phyloP scores from a whole-genome alignment of 306 rosid species.

The Trifolium fragiferum region DNA sequence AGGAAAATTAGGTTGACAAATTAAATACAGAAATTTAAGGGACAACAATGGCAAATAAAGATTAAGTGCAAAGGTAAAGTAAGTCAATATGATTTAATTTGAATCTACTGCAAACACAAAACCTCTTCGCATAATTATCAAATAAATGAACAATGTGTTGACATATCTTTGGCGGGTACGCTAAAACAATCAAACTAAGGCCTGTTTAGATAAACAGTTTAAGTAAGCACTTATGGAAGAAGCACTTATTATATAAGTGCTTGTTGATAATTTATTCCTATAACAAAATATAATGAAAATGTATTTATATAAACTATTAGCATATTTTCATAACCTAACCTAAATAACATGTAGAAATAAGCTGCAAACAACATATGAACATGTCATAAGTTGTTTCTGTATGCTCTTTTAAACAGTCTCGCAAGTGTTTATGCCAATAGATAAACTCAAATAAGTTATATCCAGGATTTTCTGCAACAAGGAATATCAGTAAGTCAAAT shows the following conservation, averaged over 20 bases:
- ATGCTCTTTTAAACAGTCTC: neutral
- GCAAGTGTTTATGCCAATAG: neutral
- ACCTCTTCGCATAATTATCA: neutral
- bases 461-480: conserved; percentile 18
- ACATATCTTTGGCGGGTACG: neutral
- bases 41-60: conserved; percentile 17
- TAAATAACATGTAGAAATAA: too few species aligned
- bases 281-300: too few species aligned
- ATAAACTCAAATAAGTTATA: too few species aligned
- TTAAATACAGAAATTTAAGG: conserved; percentile 25
- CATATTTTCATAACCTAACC: neutral
- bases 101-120: neutral
- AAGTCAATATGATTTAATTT: too few species aligned
- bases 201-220: too few species aligned
- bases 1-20: neutral
- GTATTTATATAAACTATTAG: neutral
- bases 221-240: too few species aligned
- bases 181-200: neutral
- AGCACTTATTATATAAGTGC: neutral
- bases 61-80: neutral
- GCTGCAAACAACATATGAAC: neutral
- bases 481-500: neutral
- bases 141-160: neutral
- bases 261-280: neutral
- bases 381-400: neutral